These are phyloP conservation scores for Meredithiella fracta DNA, from an alignment of 2,329 filamentous ascomycete species.

Conservation along the genomic window DNA sequence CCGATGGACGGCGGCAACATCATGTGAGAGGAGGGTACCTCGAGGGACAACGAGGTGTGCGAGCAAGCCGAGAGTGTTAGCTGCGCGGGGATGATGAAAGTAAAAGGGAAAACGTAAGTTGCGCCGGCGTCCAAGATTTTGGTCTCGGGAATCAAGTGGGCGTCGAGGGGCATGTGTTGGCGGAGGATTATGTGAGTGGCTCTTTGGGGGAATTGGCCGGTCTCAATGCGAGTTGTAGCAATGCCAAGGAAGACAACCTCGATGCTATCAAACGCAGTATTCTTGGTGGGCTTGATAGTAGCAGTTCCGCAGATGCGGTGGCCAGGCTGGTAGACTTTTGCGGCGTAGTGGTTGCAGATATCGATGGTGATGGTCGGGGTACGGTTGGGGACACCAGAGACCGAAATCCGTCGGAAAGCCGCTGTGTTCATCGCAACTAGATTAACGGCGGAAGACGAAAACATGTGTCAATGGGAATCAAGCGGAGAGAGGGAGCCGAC, in stretches of 20 bases:
- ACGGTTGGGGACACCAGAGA: conserved; percentile 16
- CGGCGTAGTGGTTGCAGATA: conserved; percentile 36
- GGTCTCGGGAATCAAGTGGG: conserved; percentile 30
- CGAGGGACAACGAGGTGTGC: conserved; percentile 21
- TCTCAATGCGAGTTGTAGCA: conserved; percentile 34
- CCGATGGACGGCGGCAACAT: conserved; percentile 36
- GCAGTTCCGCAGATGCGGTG: conserved; percentile 34
- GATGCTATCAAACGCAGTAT: conserved; percentile 33
- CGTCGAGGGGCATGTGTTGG: conserved; percentile 34
- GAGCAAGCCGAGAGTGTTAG: conserved; percentile 40
- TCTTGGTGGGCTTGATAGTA: conserved; percentile 27
- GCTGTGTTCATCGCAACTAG: neutral
- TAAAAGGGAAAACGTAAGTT: conserved; percentile 37
- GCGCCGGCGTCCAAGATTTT: conserved; percentile 32
- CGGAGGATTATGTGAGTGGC: conserved; percentile 39
- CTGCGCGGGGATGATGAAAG: conserved; percentile 42
- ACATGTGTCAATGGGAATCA: neutral
- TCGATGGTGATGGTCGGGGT: conserved; percentile 29
- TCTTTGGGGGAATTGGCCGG: conserved; percentile 31
- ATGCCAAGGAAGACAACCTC: conserved; percentile 37
- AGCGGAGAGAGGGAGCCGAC: no score
- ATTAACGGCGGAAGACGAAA: neutral
- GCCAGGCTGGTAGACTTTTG: conserved; percentile 40
- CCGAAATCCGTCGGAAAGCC: neutral
- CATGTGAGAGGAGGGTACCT: conserved; percentile 32